Base-by-base conservation (phyloP, 208 protist species). In the Herpetomonas samuelpessoai region DNA sequence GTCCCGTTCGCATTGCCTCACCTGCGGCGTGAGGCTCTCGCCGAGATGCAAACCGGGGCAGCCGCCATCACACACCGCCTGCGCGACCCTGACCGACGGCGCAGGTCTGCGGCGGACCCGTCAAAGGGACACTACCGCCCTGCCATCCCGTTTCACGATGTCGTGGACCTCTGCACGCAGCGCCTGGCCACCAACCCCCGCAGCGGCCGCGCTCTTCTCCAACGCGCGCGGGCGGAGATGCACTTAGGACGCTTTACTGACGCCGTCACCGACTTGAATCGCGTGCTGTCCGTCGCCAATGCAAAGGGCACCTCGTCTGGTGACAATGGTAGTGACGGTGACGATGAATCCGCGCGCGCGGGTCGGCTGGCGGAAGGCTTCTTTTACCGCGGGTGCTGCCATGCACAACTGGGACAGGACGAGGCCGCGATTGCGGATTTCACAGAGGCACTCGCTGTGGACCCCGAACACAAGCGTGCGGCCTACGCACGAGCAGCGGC, bases 401-500 rank as follows among this genome's bases (percentile, higher is more conserved):
- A 59, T 12, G 72, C 79, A 24, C 79, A 74, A 14, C 49, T 94
- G 16, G 65, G 76, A n/a, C 57, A 68, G 4, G 28, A 88, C 18
- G 74, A 88, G 19, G 64, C 60, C 7, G 92, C 87, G 3, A 65
- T 92, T 24, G 72, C 30, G 1, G 86, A 91, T 47, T 92, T 91
- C 31, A 72, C 69, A 0, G 64, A 62, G 12, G 84, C 88, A 9
- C 78, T 96, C 57, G 68, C 79, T 12, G 45, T 62, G 26, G 65
- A 81, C 48, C 81, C 87, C 25, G 49, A 24, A 2, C 79, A 90
- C 30, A 53, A 48, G 22, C 78, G 76, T 19, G 88, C 92, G 12
- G 72, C 76, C 2, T 95, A 92, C 62, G 75, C 81, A 53, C 61
- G 74, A 22, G 92, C 81, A 3, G 78, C 88, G 16, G 92, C 86